These are phyloP conservation scores for Cynara cardunculus DNA, from an alignment of 129 eudicot genomes.

Conservation along the genomic window DNA sequence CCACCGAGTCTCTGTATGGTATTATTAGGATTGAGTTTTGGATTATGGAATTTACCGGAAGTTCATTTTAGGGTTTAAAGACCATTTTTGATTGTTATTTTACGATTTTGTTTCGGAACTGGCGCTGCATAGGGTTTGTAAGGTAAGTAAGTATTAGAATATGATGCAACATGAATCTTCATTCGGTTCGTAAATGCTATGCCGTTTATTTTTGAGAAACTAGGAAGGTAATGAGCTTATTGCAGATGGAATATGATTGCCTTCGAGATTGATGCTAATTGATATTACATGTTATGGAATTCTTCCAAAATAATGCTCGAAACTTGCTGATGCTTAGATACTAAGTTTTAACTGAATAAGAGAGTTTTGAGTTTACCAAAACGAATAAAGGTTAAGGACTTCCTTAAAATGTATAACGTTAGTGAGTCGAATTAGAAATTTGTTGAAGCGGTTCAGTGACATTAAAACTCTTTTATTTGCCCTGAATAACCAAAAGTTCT, in stretches of 20 bases:
- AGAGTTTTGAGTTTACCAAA: neutral
- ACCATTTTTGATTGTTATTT: neutral
- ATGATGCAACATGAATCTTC: neutral
- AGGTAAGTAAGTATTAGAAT: neutral
- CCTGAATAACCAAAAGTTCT: neutral
- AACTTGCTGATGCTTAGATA: neutral
- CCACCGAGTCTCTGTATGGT: neutral
- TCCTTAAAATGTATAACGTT: neutral
- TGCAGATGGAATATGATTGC: neutral
- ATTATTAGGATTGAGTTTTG: neutral
- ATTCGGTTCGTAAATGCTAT: neutral
- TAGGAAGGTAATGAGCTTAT: neutral
- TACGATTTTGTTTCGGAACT: neutral
- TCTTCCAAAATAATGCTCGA: neutral
- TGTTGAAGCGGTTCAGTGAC: neutral
- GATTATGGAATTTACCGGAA: neutral
- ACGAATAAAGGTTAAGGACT: neutral
- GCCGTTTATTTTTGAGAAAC: neutral
- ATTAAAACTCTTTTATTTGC: neutral
- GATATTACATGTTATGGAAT: neutral
- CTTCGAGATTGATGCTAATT: constrained; percentile 1
- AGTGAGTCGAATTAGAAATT: neutral
- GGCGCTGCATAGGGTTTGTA: neutral
- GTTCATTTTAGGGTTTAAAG: neutral
- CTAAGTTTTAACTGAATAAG: neutral